Evolutionary conservation across 2,329 filamentous ascomycete species (phyloP), one percentile per base, ranked within the genome.

Genomic region (Drechslera avenae): DNA sequence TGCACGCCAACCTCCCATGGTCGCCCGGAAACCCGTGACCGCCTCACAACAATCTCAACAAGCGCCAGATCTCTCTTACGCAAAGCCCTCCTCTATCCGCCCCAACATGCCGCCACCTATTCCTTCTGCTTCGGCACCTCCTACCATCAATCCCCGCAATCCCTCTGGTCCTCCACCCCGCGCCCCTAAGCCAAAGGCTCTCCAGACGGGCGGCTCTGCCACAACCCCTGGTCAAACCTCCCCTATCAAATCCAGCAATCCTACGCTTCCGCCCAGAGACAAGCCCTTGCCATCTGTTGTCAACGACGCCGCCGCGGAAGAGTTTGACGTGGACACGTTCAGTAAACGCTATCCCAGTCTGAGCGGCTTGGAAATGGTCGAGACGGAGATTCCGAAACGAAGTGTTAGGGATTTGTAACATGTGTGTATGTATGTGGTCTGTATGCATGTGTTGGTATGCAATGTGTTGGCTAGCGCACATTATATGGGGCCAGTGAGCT

Each of bases 331-430:
- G 56, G 75, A 76, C 17, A 82, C 90, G 67, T 97, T 97, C 71
- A 87, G 86, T 54, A 91, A 91, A 74, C 81, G 91, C 51, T 97
- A 91, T 73, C 93, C 93, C 1, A 95, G 89, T 69, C 76, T 97
- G 51, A 87, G 86, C 48, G 84, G 90, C 8, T 83, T 97, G 61
- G 92, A 97, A 76, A 89, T 93, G 86, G 88, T 91, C n/a, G 89
- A 94, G 75, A 84, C 86, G 53, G 88, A 83, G 59, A 73, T 75
- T 50, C 68, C 68, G 4, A 48, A 46, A 8, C 42, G 60, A 42
- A 54, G 37, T 14, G 57, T 64, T 1, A 54, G 67, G 42, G 63
- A 68, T 47, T 50, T 69, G 3, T 63, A 43, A 33, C 19, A 7
- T 30, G 31, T n/a, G 16, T 13, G 2, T 18, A 18, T 21, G 14